Conservation (phyloP, 1,284 basidiomycete genomes). For the Moesziomyces sp. region DNA sequence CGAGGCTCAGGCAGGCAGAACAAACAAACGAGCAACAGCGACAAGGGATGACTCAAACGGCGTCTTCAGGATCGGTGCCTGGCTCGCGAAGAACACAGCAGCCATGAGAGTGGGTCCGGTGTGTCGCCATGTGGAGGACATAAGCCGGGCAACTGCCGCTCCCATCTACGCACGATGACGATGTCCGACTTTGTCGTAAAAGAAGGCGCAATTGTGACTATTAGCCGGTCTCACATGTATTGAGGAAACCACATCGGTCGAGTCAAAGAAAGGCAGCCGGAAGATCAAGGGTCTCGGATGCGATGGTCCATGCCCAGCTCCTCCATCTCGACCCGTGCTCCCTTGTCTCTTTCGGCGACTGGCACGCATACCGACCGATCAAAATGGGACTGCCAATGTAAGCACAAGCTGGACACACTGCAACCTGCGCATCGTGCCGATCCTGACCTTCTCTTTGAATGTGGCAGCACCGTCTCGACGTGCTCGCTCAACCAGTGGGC, state of each 20-base stretch:
- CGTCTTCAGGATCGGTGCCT: not conserved
- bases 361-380: not conserved
- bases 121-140: slow-evolving; percentile 18
- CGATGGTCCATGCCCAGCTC: slow-evolving; percentile 9
- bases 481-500: slow-evolving; percentile 97
- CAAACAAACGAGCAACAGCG: no score
- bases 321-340: slow-evolving; percentile 1
- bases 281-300: not conserved
- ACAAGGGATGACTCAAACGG: not conserved
- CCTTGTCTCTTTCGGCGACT: not conserved
- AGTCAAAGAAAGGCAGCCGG: not conserved
- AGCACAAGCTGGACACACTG: not conserved
- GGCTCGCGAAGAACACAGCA: not conserved
- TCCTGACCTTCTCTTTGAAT: not conserved
- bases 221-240: not conserved
- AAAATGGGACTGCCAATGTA: slow-evolving; percentile 47
- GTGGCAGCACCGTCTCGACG: slow-evolving; percentile 60
- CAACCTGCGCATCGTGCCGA: not conserved
- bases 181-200: not conserved
- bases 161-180: not conserved
- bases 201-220: no score
- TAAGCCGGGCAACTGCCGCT: not conserved
- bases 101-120: not conserved
- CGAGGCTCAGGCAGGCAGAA: not conserved
- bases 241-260: not conserved